Conservation (phyloP, 2,329 filamentous ascomycete species). For the Hymenotorrendiella dingleyae region DNA sequence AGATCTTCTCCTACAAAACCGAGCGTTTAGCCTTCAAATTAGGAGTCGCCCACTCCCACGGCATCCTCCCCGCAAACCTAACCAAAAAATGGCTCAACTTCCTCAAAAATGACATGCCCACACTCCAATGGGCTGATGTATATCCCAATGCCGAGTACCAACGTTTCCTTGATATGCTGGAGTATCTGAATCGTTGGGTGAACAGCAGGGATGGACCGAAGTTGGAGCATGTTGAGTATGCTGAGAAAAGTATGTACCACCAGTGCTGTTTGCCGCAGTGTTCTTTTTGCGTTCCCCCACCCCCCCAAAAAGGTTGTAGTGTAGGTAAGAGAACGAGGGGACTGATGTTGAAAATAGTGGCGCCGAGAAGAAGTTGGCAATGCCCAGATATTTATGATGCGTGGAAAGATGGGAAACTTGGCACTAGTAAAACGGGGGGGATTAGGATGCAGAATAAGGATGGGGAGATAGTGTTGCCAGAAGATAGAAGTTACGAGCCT, state of each 20-base stretch:
- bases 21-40: constrained; percentile 1
- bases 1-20: not conserved
- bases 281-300: not conserved
- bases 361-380: too few species aligned
- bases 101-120: not conserved
- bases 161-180: not conserved
- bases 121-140: not conserved
- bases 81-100: not conserved
- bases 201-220: constrained; percentile 1
- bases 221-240: not conserved
- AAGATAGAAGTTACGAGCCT: too few species aligned
- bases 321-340: not conserved
- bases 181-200: not conserved
- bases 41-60: constrained; percentile 2
- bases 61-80: not conserved
- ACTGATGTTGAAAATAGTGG: too few species aligned
- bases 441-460: too few species aligned
- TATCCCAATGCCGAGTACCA: not conserved
- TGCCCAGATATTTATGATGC: too few species aligned
- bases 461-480: too few species aligned
- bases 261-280: too few species aligned
- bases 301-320: not conserved
- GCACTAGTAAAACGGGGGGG: too few species aligned
- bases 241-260: not conserved
- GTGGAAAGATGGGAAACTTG: too few species aligned